phyloP scores from a whole-genome alignment of 1,139 yeast species.

The Lodderomyces parapsilosis region DNA sequence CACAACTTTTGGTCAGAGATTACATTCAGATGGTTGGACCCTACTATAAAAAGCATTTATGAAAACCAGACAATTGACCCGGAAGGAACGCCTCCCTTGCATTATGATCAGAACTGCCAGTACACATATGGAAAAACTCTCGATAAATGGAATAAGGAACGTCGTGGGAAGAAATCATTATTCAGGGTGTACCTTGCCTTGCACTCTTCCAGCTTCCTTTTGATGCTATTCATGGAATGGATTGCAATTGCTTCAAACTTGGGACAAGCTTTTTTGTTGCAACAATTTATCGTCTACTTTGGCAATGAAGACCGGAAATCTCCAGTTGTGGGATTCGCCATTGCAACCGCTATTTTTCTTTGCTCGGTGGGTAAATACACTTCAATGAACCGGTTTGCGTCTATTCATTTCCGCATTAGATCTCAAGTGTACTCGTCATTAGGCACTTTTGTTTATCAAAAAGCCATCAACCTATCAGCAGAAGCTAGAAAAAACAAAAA shows the following conservation, averaged over 20 bases:
- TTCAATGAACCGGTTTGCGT: conserved; percentile 24
- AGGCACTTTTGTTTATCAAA: conserved; percentile 29
- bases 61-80: conserved; percentile 20
- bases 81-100: conserved; percentile 25
- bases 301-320: conserved; percentile 16
- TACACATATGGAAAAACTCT: conserved; percentile 21
- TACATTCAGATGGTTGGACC: conserved; percentile 23
- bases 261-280: conserved; percentile 30
- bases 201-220: conserved; percentile 10
- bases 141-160: conserved; percentile 25
- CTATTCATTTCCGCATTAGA: conserved; percentile 18
- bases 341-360: conserved; percentile 26
- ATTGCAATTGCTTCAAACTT: conserved; percentile 21
- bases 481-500: conserved; percentile 34
- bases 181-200: conserved; percentile 14
- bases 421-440: conserved; percentile 21
- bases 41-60: conserved; percentile 22
- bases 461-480: conserved; percentile 34
- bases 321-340: conserved; percentile 26
- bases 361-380: conserved; percentile 23
- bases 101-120: conserved; percentile 21
- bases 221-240: conserved; percentile 17
- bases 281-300: conserved; percentile 27
- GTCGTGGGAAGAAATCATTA: conserved; percentile 25
- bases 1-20: conserved; percentile 24